Evolutionary conservation across 768 basidiomycete species (phyloP), one percentile per base, ranked within the genome.

Genomic region (Auricularia sp.): DNA sequence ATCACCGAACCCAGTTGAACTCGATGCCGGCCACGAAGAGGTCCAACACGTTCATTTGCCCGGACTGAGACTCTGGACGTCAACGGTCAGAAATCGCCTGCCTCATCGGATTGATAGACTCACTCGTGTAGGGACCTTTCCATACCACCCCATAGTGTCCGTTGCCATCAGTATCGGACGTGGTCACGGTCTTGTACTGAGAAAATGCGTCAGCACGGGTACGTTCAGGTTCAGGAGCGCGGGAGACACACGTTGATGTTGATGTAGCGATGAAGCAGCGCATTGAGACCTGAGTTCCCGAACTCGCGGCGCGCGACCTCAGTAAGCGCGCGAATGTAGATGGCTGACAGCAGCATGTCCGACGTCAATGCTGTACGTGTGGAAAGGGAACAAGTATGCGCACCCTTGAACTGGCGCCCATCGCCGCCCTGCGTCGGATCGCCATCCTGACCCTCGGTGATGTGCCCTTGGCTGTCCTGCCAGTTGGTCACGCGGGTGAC

Each of bases 401-500:
- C 29, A 59, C 56, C 13, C 18, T 59, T 59, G 4, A 59, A 59
- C 34, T 59, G 56, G 24, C 56, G 56, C 6, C 56, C 56, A 18
- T 59, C 56, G 56, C 34, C 34, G 8, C 56, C 56, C 56, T 59
- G 11, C 14, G 24, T 14, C 1, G 56, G 56, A 7, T 59, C 34
- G 24, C 56, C 56, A 18, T 59, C 56, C 56, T 33, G 24, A 6
- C 81, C 82, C 70, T 84, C 83, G 11, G 80, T 83, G 67, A 84
- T 82, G 21, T 83, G 76, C 1, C 82, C 82, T 65, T 83, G 75
- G 18, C 68, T 67, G 8, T 80, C 80, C 69, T 83, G 75, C 83
- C 82, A 85, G 0, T 59, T 59, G 29, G 70, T 72, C 0, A 75
- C 67, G 10, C 75, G 75, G 70, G 82, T 81, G 59, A 80, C 75